Evolutionary conservation across 2,329 filamentous ascomycete species (phyloP), one percentile per base, ranked within the genome.

Genomic region (Nemania sp.): DNA sequence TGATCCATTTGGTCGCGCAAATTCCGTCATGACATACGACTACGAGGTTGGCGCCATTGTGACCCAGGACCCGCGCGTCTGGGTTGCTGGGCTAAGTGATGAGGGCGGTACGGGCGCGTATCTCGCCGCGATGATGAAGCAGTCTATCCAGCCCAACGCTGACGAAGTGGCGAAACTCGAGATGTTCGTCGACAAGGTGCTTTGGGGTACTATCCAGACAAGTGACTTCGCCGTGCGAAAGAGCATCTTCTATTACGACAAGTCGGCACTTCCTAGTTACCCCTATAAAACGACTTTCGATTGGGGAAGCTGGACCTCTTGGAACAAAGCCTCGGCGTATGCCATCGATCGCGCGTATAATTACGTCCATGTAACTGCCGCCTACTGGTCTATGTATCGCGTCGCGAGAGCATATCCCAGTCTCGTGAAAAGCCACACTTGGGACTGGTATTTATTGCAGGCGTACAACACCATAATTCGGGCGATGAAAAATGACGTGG

Each of bases 21-120:
- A 86, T 0, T 89, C 87, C 0, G 80, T 88, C 65, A 85, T 89
- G 77, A 84, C 83, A 0, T 89, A 88, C 68, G 87, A 90, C 72
- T 84, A 78, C 73, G 87, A 82, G 76, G 82, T 70, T 2, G 74
- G 76, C 5, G 70, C 78, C 7, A 80, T 81, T 26, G 83, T 86
- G 2, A 75, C 78, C 32, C 84, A 85, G 58, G 83, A 86, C 38
- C 64, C 79, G 0, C 82, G 88, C 0, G 86, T 83, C 6, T 89
- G 87, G 87, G 84, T 89, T 4, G 82, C 87, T 0, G 88, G 88
- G 0, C 79, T 90, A 0, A 88, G 86, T 63, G 87, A 89, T 64
- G 88, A 90, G 76, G 87, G 81, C 0, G 88, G 88, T 0, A 84
- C 85, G 0, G 87, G 87, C 0, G 83, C 86, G 0, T 89, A 84